phyloP scores from a whole-genome alignment of 345 rosid genomes.

The Ceriops tagal region DNA sequence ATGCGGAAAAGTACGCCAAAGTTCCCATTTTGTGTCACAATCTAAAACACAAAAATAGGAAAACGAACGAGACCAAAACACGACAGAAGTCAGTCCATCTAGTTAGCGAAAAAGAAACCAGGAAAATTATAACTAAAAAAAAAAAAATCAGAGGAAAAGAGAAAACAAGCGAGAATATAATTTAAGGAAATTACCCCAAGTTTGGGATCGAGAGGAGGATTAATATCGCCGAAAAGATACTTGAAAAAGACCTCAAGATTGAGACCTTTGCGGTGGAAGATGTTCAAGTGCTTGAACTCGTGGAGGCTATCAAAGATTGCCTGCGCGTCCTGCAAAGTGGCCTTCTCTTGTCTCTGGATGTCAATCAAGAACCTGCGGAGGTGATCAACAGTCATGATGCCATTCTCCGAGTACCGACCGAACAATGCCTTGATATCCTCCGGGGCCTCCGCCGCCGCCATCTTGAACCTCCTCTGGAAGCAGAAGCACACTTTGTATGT shows the following conservation, averaged over 20 bases:
- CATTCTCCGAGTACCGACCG: slow-evolving; percentile 42
- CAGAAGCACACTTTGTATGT: slow-evolving; percentile 70
- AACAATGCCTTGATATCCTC: slow-evolving; percentile 57
- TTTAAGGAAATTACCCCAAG: slow-evolving; percentile 35
- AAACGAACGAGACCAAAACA: no score
- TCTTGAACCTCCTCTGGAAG: slow-evolving; percentile 72
- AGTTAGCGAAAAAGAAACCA: neutral
- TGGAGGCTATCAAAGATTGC: slow-evolving; percentile 44
- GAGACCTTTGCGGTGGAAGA: slow-evolving; percentile 40
- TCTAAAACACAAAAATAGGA: no score
- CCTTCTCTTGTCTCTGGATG: slow-evolving; percentile 44
- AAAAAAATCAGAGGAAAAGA: neutral
- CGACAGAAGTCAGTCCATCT: no score
- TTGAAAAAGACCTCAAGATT: slow-evolving; percentile 63
- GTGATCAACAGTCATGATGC: slow-evolving; percentile 43
- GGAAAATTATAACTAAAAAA: neutral
- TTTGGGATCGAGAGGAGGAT: slow-evolving; percentile 46
- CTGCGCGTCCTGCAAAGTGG: slow-evolving; percentile 54
- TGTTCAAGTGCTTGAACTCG: slow-evolving; percentile 36
- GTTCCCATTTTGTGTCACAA: no score
- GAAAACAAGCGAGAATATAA: neutral
- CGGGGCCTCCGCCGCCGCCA: slow-evolving; percentile 73
- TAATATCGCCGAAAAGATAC: slow-evolving; percentile 49
- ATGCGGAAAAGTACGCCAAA: no score
- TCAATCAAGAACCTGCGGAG: slow-evolving; percentile 53